Evolutionary conservation across 2,329 filamentous ascomycete genomes (phyloP).

Genomic region (Aspergillus sp.): DNA sequence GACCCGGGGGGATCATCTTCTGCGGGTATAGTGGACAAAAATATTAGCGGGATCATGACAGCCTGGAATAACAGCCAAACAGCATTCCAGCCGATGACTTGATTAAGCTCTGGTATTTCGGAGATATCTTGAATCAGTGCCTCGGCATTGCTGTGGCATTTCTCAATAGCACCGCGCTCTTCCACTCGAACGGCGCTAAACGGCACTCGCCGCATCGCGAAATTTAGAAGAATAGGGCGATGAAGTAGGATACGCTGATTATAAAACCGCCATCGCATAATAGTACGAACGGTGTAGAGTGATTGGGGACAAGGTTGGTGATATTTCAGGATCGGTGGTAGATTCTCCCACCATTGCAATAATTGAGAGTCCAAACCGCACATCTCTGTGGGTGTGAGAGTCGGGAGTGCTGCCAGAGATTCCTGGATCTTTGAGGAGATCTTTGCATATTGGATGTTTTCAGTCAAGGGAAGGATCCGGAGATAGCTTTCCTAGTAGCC

Average conservation of each 20-base stretch:
- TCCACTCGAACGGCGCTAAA: conserved; percentile 53
- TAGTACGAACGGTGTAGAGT: conserved; percentile 65
- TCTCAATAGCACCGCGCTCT: conserved; percentile 64
- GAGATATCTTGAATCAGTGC: conserved; percentile 70
- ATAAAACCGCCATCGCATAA: conserved; percentile 79
- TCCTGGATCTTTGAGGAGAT: conserved; percentile 75
- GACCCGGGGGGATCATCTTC: not conserved
- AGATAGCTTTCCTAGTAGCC: conserved; percentile 48
- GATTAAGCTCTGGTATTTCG: conserved; percentile 64
- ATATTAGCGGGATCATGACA: conserved; percentile 66
- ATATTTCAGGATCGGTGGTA: conserved; percentile 64
- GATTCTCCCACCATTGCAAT: conserved; percentile 66
- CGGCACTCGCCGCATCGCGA: conserved; percentile 53
- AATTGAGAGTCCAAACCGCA: conserved; percentile 65
- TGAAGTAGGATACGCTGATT: conserved; percentile 73
- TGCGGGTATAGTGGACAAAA: not conserved
- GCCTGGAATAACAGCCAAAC: conserved; percentile 79
- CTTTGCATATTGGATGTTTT: conserved; percentile 74
- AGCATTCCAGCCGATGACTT: conserved; percentile 75
- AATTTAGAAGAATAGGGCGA: conserved; percentile 66
- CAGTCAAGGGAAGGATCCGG: conserved; percentile 59
- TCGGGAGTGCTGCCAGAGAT: conserved; percentile 64
- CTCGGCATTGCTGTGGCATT: conserved; percentile 67
- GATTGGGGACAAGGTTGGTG: conserved; percentile 67
- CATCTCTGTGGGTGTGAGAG: conserved; percentile 63